Evolutionary conservation across 129 eudicot genomes (phyloP).

Genomic region (Tanacetum coccineum): DNA sequence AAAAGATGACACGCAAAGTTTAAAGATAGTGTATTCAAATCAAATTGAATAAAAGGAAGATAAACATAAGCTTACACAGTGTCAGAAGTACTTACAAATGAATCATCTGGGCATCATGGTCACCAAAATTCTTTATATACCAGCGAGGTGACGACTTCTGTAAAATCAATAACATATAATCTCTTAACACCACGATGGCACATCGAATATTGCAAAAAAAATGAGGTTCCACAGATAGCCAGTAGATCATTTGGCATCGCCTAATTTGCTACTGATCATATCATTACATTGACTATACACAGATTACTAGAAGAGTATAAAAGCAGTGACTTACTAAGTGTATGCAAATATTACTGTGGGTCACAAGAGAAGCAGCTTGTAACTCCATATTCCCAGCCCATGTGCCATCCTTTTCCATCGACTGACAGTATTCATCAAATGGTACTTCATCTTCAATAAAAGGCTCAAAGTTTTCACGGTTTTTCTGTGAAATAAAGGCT

Average conservation of each 20-base stretch:
- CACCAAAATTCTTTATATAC: conserved; percentile 77
- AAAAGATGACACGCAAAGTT: too few species aligned
- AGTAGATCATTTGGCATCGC: not conserved
- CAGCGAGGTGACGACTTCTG: conserved; percentile 93
- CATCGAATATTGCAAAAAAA: not conserved
- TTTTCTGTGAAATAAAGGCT: conserved; percentile 46
- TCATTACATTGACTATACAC: not conserved
- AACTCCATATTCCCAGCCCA: conserved; percentile 98
- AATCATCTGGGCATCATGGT: conserved; percentile 58
- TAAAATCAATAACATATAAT: conserved; percentile 5
- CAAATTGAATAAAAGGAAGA: too few species aligned
- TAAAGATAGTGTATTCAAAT: too few species aligned
- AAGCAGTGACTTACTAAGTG: conserved; percentile 53
- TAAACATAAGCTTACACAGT: not conserved
- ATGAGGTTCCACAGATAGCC: not conserved
- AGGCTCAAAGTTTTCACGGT: conserved; percentile 89
- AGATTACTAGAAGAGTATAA: conserved; percentile 12
- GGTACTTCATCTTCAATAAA: conserved; percentile 94
- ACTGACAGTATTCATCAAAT: conserved; percentile 78
- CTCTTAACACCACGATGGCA: not conserved
- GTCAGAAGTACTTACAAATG: conserved; percentile 68
- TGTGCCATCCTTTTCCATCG: conserved; percentile 95
- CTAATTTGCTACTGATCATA: conserved; percentile 6
- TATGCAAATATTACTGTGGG: conserved; percentile 84
- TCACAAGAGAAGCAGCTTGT: conserved; percentile 96